These are phyloP conservation scores for Patellifolia procumbens DNA, from an alignment of 179 eudicot genomes.

Conservation along the genomic window DNA sequence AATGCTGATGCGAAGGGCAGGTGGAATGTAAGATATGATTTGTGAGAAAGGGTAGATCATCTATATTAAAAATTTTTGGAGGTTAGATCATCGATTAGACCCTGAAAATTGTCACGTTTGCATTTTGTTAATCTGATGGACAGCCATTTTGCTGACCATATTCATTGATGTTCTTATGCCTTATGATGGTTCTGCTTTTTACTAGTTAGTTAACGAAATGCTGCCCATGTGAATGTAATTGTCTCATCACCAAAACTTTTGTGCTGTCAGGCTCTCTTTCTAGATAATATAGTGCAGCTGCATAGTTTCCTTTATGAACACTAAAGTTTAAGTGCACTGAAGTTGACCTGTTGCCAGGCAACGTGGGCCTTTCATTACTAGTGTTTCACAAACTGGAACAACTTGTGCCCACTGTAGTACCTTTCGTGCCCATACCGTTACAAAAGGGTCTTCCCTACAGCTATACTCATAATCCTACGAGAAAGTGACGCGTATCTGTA, in stretches of 20 bases:
- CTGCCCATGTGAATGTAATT: slow-evolving; percentile 33
- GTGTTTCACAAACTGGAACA: slow-evolving; percentile 27
- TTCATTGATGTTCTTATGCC: slow-evolving; percentile 22
- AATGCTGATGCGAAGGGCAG: slow-evolving; percentile 62
- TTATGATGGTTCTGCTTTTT: slow-evolving; percentile 19
- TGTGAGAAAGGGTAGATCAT: slow-evolving; percentile 39
- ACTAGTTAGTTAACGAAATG: slow-evolving; percentile 18
- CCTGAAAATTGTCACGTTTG: not conserved
- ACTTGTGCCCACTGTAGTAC: slow-evolving; percentile 17
- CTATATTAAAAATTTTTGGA: slow-evolving; percentile 1
- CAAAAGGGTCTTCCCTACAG: not conserved
- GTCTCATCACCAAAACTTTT: slow-evolving; percentile 25
- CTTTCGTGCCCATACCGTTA: slow-evolving; percentile 7
- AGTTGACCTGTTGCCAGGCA: slow-evolving; percentile 21
- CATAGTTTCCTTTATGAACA: slow-evolving; percentile 19
- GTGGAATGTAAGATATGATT: slow-evolving; percentile 80
- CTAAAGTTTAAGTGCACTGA: slow-evolving; percentile 22
- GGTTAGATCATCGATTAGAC: slow-evolving; percentile 25
- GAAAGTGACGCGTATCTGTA: slow-evolving; percentile 1
- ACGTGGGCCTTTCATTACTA: slow-evolving; percentile 23
- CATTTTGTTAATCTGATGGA: slow-evolving; percentile 15
- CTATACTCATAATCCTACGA: not conserved
- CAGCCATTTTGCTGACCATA: slow-evolving; percentile 33
- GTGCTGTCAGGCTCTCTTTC: slow-evolving; percentile 15
- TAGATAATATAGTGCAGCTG: slow-evolving; percentile 19